Base-by-base conservation (phyloP, 139 green algal species). In the Deuterostichococcus epilithicus region DNA sequence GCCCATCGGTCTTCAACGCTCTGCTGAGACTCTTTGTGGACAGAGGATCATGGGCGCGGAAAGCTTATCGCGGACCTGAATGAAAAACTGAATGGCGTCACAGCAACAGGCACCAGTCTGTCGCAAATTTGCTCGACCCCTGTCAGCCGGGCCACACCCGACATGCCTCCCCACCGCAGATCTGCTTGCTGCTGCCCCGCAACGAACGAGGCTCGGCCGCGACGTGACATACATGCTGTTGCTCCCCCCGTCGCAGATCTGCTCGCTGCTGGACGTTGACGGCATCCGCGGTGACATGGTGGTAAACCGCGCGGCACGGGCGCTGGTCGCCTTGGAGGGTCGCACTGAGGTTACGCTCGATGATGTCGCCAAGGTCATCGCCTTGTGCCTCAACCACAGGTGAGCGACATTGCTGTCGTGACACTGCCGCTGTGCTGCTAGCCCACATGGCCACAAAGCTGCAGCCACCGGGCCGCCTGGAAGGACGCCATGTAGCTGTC, bases 221-320 rank as follows among this genome's bases (percentile, higher is more conserved):
- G n/a, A n/a, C n/a, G n/a, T n/a, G n/a, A n/a, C n/a, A n/a, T 52
- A 13, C 42, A 13, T 13, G 13, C 63, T 63, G 69, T 37, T 38
- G 67, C 78, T 75, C 82, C n/a, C n/a, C n/a, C n/a, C n/a, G n/a
- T n/a, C 52, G 18, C 84, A 94, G 82, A 86, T 97, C 36, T 97
- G 94, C 90, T 93, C 89, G 59, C 79, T 88, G 52, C 83, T 97
- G 32, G 83, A 97, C 69, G 89, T 97, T 42, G 94, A 98, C 75
- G 94, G 94, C 45, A 89, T 98, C 45, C 92, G 94, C 34, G 94
- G 94, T 4, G 94, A 98, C 86, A 93, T 98, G 45, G 89, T 94
- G 10, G 84, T 84, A 67, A 97, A 96, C 86, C 82, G 92, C 32
- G 90, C 91, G 0, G 90, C 90, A 23, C 85, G 81, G 36, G 94